phyloP scores from a whole-genome alignment of 495 filamentous ascomycete species.

The Trypethelium eluteriae region DNA sequence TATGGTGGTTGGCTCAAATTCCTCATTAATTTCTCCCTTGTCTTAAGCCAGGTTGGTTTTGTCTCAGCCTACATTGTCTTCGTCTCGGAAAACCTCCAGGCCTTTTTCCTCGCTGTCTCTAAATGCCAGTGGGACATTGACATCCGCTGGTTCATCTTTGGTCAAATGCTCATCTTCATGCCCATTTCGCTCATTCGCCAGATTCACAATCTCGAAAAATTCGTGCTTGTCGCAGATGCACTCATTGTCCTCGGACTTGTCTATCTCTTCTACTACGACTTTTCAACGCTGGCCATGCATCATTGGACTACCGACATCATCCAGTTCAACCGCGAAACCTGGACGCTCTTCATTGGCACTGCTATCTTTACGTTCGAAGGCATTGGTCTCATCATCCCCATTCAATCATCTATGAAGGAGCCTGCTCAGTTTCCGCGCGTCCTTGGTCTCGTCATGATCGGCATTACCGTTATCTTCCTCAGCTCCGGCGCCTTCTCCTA shows the following conservation, averaged over 20 bases:
- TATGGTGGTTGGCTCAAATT: slow-evolving; percentile 44
- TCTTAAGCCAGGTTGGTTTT: slow-evolving; percentile 59
- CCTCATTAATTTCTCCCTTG: slow-evolving; percentile 52
- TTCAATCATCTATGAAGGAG: slow-evolving; percentile 55
- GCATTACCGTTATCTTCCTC: slow-evolving; percentile 57
- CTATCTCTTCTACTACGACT: slow-evolving; percentile 59
- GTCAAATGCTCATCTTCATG: slow-evolving; percentile 50
- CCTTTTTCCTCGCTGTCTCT: slow-evolving; percentile 51
- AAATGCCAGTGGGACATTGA: slow-evolving; percentile 47
- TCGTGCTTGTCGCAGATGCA: slow-evolving; percentile 52
- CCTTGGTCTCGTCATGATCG: slow-evolving; percentile 51
- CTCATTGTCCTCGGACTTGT: slow-evolving; percentile 55
- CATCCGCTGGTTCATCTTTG: slow-evolving; percentile 41
- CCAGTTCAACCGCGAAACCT: slow-evolving; percentile 54
- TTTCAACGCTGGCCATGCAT: slow-evolving; percentile 40
- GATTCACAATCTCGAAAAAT: slow-evolving; percentile 55
- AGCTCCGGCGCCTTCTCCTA: slow-evolving; percentile 58
- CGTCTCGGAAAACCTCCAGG: slow-evolving; percentile 53
- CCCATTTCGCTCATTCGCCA: slow-evolving; percentile 57
- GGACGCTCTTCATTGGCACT: slow-evolving; percentile 55
- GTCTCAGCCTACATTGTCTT: slow-evolving; percentile 61
- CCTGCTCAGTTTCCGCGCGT: slow-evolving; percentile 53
- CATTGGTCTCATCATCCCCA: slow-evolving; percentile 58
- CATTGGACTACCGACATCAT: slow-evolving; percentile 46
- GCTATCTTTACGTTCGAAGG: slow-evolving; percentile 64